Evolutionary conservation across 768 basidiomycete species (phyloP).

Genomic region (Leccinum subgranulosum): DNA sequence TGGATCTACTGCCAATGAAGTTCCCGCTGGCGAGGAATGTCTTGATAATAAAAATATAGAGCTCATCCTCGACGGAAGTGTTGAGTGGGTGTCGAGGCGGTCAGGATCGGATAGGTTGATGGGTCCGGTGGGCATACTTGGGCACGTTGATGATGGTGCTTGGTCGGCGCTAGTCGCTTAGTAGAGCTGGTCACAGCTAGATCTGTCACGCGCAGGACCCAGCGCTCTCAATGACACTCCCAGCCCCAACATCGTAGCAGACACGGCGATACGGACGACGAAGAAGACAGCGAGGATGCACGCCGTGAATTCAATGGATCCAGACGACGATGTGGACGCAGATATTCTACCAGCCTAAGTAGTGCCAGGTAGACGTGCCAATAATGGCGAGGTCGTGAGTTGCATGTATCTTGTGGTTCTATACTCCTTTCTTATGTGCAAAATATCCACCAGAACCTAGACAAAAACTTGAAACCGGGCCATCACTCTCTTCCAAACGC

Average conservation of each 20-base stretch:
- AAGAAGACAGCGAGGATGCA: conserved; percentile 35
- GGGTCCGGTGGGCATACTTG: too few relatives aligned
- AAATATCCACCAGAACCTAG: conserved; percentile 48
- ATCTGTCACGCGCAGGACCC: conserved; percentile 33
- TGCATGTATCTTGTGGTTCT: background rate
- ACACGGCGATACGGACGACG: conserved; percentile 28
- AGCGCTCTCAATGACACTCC: conserved; percentile 38
- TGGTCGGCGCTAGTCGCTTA: too few relatives aligned
- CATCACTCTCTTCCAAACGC: conserved; percentile 77
- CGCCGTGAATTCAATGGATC: conserved; percentile 13
- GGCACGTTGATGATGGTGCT: too few relatives aligned
- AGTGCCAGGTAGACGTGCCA: conserved; percentile 26
- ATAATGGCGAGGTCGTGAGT: conserved; percentile 18
- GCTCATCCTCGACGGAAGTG: too few relatives aligned
- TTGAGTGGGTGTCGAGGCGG: too few relatives aligned
- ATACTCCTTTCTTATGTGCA: background rate
- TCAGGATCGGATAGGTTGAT: too few relatives aligned
- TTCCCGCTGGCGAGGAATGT: too few relatives aligned
- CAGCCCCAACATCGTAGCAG: conserved; percentile 28
- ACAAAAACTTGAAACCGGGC: too few relatives aligned
- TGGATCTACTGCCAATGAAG: too few relatives aligned
- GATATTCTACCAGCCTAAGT: too few relatives aligned
- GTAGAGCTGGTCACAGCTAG: conserved; percentile 16
- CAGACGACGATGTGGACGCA: conserved; percentile 30
- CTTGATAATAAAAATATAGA: too few relatives aligned